These are phyloP conservation scores for Aspergillus homomorphus DNA, from an alignment of 495 filamentous ascomycete genomes.

Conservation along the genomic window DNA sequence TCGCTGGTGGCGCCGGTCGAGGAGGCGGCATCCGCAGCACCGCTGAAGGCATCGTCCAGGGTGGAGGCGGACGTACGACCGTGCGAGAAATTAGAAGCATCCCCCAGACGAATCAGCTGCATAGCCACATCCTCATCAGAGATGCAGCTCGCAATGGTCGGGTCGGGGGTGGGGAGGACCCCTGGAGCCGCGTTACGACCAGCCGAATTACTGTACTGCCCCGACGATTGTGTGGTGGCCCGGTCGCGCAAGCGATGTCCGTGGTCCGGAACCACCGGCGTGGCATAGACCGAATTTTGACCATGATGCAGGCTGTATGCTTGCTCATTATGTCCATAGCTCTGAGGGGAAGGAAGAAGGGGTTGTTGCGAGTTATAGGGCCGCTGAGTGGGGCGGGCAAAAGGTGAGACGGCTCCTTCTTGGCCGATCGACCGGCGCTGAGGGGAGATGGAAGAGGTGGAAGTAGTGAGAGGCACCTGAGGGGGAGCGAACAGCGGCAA, in stretches of 20 bases:
- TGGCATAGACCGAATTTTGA: slow-evolving; percentile 45
- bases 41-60: slow-evolving; percentile 85
- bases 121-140: slow-evolving; percentile 97
- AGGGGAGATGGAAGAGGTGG: slow-evolving; percentile 88
- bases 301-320: slow-evolving; percentile 40
- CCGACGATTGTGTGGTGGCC: slow-evolving; percentile 27
- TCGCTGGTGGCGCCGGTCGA: slow-evolving; percentile 80
- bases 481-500: slow-evolving; percentile 91
- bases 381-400: slow-evolving; percentile 66
- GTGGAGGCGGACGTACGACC: slow-evolving; percentile 92
- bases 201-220: slow-evolving; percentile 36
- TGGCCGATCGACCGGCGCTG: slow-evolving; percentile 68
- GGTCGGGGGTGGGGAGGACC: slow-evolving; percentile 88
- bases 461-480: slow-evolving; percentile 83
- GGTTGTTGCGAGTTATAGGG: slow-evolving; percentile 70
- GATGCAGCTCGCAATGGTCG: slow-evolving; percentile 89
- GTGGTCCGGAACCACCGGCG: slow-evolving; percentile 56
- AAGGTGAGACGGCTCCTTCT: slow-evolving; percentile 63
- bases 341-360: slow-evolving; percentile 74
- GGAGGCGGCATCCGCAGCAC: slow-evolving; percentile 78
- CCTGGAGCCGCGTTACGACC: slow-evolving; percentile 46
- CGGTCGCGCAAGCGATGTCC: slow-evolving; percentile 66
- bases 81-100: slow-evolving; percentile 83
- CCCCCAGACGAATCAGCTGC: slow-evolving; percentile 92
- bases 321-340: slow-evolving; percentile 56